Conservation (phyloP, 257 asterid species). For the Anisodus acutangulus region DNA sequence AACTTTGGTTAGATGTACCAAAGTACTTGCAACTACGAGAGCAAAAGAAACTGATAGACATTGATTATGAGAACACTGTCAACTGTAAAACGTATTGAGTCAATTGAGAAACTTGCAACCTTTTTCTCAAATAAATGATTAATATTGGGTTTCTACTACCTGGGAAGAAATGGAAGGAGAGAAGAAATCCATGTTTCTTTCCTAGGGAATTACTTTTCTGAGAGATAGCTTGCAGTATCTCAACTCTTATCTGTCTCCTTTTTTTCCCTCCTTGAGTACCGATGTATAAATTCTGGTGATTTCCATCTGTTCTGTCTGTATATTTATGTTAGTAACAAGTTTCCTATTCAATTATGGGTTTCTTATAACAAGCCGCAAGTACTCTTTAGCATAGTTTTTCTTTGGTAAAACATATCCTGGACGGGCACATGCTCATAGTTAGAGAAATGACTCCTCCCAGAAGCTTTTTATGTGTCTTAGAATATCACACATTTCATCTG, state of each 20-base stretch:
- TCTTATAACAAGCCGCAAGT: not conserved
- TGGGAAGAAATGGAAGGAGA: slow-evolving; percentile 12
- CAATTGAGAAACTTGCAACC: slow-evolving; percentile 14
- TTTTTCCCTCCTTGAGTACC: not conserved
- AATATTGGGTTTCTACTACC: slow-evolving; percentile 4
- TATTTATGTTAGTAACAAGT: not conserved
- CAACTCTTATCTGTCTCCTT: not conserved
- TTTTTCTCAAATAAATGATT: not conserved
- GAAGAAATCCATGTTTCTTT: not conserved
- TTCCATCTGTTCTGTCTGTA: not conserved
- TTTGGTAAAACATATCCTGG: slow-evolving; percentile 12
- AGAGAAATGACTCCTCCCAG: slow-evolving; percentile 18
- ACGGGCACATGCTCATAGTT: not conserved
- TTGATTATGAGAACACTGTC: not conserved
- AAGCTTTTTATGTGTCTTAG: not conserved
- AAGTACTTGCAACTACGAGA: not conserved
- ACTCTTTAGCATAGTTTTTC: not conserved
- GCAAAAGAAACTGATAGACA: slow-evolving; percentile 10
- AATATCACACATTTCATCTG: not conserved
- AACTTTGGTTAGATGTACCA: not conserved
- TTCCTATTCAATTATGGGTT: not conserved
- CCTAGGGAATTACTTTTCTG: not conserved
- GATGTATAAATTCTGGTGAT: slow-evolving; percentile 9
- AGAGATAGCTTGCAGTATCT: not conserved
- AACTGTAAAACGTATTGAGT: not conserved